Base-by-base conservation (phyloP, 148 eudicot genomes). In the Simmondsia chinensis region DNA sequence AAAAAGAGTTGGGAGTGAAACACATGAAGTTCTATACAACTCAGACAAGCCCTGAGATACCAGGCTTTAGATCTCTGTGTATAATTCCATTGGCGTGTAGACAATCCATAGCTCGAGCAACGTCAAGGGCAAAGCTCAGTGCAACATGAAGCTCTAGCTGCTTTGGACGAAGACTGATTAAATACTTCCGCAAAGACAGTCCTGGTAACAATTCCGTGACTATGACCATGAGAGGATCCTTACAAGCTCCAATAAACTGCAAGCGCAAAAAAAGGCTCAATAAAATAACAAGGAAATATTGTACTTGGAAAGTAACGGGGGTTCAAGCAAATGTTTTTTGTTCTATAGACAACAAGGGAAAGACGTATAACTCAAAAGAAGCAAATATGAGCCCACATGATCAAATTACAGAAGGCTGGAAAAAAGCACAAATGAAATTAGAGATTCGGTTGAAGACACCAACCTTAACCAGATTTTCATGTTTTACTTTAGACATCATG, bases 171-270 rank as follows among this genome's bases (percentile, higher is more conserved):
- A 84, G 66, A 50, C 77, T 66, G 52, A 40, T 39, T 20, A 89
- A 70, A 66, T 84, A 81, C 65, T 80, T 89, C 53, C 97, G 69
- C 47, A 89, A 66, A 15, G 97, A 80, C 68, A 84, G 65, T 34
- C 97, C 95, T 7, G 83, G 97, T 48, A 89, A 65, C 49, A 88
- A 61, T 57, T 88, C 97, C 14, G 97, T 69, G 22, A 88, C 97
- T 56, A 88, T 78, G 53, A 88, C 97, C 97, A 89, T 89, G 44
- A 89, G 63, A 39, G 95, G 97, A 51, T 89, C 97, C 56, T 89
- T 89, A 64, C 97, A 89, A 40, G 97, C 97, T 50, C 97, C 97
- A 61, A 89, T 73, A 70, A 89, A 89, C 97, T 89, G 94, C 74
- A 75, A 52, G 54, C 18, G 18, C 13, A 62, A 37, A 9, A 23